Evolutionary conservation across 805 yeast species (phyloP).

Genomic region (Ascoidea asiatica): DNA sequence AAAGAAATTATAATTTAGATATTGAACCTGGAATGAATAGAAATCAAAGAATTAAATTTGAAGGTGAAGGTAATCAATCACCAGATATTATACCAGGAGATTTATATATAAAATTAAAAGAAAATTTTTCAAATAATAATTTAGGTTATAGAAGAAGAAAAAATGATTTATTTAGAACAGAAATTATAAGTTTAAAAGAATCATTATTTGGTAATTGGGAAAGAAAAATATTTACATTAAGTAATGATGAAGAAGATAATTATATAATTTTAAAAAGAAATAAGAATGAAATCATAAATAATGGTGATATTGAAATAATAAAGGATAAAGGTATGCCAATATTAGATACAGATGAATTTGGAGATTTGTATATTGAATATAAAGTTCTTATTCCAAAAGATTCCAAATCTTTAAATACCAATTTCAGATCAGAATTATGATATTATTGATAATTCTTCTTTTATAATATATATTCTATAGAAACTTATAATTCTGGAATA

Average conservation of each 20-base stretch:
- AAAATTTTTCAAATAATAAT: slow-evolving; percentile 33
- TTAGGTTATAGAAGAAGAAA: slow-evolving; percentile 83
- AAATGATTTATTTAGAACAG: slow-evolving; percentile 64
- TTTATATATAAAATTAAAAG: slow-evolving; percentile 46
- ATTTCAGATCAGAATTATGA: too few species aligned
- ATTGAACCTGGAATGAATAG: slow-evolving; percentile 62
- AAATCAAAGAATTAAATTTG: slow-evolving; percentile 39
- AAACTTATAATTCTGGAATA: too few species aligned
- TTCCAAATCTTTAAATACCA: too few species aligned
- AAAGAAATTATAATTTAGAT: slow-evolving; percentile 44
- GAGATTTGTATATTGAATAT: slow-evolving; percentile 36
- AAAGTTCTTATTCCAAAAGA: slow-evolving; percentile 30
- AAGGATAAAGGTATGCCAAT: slow-evolving; percentile 82
- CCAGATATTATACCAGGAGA: slow-evolving; percentile 84
- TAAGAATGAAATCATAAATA: slow-evolving; percentile 35
- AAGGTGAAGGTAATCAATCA: slow-evolving; percentile 71
- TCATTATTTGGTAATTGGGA: slow-evolving; percentile 74
- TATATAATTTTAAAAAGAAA: slow-evolving; percentile 32
- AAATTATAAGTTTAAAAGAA: slow-evolving; percentile 58
- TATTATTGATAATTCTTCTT: too few species aligned
- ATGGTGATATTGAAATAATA: slow-evolving; percentile 63
- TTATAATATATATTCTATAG: too few species aligned
- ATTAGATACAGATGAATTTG: slow-evolving; percentile 28
- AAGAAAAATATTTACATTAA: slow-evolving; percentile 46
- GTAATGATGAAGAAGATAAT: slow-evolving; percentile 35